These are phyloP conservation scores for Populus nigra DNA, from an alignment of 345 rosid genomes.

Conservation along the genomic window DNA sequence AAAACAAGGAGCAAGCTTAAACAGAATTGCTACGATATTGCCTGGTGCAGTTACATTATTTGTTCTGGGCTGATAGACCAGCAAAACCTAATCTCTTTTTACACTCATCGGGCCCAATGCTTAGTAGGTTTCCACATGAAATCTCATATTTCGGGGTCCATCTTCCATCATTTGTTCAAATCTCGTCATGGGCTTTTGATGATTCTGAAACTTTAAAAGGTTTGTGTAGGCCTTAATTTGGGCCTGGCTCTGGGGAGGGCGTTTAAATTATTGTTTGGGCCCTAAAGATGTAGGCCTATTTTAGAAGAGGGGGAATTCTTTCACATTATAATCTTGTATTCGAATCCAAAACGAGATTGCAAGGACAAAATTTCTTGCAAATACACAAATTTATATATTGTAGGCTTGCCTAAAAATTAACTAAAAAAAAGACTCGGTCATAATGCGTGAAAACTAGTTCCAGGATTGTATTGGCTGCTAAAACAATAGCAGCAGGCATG, in stretches of 20 bases:
- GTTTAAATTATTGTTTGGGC: neutral
- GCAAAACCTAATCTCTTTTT: too few species aligned
- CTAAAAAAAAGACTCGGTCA: neutral
- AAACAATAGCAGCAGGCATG: neutral
- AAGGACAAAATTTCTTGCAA: neutral
- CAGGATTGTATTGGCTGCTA: neutral
- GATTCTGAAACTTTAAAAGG: neutral
- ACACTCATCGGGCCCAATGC: neutral
- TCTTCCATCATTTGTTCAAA: neutral
- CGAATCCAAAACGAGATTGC: neutral
- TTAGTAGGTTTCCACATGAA: neutral
- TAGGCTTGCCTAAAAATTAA: too few species aligned
- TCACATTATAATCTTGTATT: neutral
- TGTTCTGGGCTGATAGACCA: neutral
- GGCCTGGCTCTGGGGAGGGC: neutral
- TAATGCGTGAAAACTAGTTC: neutral
- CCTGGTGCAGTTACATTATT: neutral
- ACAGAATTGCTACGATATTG: too few species aligned
- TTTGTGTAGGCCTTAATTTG: neutral
- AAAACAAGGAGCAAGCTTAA: too few species aligned
- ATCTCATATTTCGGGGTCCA: neutral
- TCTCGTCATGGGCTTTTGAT: neutral
- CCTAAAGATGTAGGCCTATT: neutral
- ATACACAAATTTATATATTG: neutral
- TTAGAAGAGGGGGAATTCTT: neutral